A percentile compares a stretch with the other conserved stretches of the same genome.
phyloP scores from a whole-genome alignment of 2,329 filamentous ascomycete species.

The Reticulascus tulasneorum region DNA sequence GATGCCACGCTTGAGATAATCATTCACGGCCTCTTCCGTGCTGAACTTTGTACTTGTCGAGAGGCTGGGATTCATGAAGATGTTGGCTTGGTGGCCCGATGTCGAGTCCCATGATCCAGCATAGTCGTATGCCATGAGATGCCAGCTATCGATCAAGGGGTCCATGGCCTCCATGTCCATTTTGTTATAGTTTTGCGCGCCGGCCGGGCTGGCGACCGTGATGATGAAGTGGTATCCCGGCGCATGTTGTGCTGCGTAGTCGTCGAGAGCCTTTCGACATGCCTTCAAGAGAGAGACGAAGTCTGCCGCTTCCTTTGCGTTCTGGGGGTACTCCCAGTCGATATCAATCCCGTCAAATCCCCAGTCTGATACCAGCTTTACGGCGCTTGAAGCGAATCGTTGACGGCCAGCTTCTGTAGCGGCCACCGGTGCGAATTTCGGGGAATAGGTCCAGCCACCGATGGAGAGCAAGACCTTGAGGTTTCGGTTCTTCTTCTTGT shows the following conservation, averaged over 20 bases:
- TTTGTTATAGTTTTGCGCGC: conserved; percentile 42
- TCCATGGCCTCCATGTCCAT: conserved; percentile 54
- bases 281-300: conserved; percentile 39
- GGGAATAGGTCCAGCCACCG: conserved; percentile 75
- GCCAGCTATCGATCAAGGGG: conserved; percentile 53
- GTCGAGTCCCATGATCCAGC: conserved; percentile 62
- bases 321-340: conserved; percentile 52
- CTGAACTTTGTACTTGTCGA: conserved; percentile 62
- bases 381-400: conserved; percentile 64
- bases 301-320: conserved; percentile 32
- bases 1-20: conserved; percentile 59
- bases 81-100: conserved; percentile 67
- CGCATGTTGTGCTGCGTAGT: conserved; percentile 32
- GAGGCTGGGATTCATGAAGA: conserved; percentile 51
- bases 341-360: conserved; percentile 55
- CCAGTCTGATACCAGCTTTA: conserved; percentile 66
- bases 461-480: conserved; percentile 78
- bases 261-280: conserved; percentile 39
- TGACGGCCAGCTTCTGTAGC: conserved; percentile 58
- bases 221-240: conserved; percentile 45
- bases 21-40: conserved; percentile 60
- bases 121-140: conserved; percentile 68
- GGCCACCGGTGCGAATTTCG: conserved; percentile 62
- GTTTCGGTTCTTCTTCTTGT: conserved; percentile 72
- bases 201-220: conserved; percentile 47